Evolutionary conservation across 1,284 basidiomycete species (phyloP).

Genomic region (Sporisorium sorghi): DNA sequence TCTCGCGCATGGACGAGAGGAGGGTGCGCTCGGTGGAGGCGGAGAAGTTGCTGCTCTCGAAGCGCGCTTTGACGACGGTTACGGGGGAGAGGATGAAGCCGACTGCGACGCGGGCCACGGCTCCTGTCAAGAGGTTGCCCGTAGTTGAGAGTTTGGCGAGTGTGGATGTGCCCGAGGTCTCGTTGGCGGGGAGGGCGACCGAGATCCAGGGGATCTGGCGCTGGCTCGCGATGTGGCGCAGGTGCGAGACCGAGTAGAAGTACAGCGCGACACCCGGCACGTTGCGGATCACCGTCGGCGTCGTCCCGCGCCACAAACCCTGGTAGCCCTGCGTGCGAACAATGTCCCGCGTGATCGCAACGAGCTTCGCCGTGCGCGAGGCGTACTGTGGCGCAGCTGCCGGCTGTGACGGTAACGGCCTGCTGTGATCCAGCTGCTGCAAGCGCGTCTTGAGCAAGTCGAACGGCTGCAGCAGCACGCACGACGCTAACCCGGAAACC

Average conservation of each 20-base stretch:
- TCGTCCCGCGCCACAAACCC: conserved; percentile 67
- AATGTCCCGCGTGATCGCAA: conserved; percentile 43
- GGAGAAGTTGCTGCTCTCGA: conserved; percentile 61
- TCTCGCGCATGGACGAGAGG: conserved; percentile 62
- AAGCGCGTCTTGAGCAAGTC: conserved; percentile 68
- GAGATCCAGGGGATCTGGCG: conserved; percentile 60
- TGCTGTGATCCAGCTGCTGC: conserved; percentile 55
- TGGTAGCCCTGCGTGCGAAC: conserved; percentile 52
- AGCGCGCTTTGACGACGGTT: conserved; percentile 89
- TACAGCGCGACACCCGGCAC: conserved; percentile 68
- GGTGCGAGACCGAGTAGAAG: conserved; percentile 66
- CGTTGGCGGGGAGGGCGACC: conserved; percentile 26
- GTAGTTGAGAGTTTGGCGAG: conserved; percentile 76
- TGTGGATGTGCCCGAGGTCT: conserved; percentile 64
- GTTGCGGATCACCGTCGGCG: conserved; percentile 64
- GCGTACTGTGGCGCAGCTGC: conserved; percentile 13
- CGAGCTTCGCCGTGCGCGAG: conserved; percentile 44
- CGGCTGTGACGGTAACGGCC: background rate
- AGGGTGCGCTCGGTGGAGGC: conserved; percentile 58
- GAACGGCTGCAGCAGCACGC: conserved; percentile 66
- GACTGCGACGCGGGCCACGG: conserved; percentile 83
- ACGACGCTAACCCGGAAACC: conserved; percentile 63
- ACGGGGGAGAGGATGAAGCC: conserved; percentile 92
- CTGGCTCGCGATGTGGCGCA: conserved; percentile 52
- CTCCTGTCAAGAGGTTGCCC: conserved; percentile 91